phyloP scores from a whole-genome alignment of 179 eudicot species.

The Camellia oleifera region DNA sequence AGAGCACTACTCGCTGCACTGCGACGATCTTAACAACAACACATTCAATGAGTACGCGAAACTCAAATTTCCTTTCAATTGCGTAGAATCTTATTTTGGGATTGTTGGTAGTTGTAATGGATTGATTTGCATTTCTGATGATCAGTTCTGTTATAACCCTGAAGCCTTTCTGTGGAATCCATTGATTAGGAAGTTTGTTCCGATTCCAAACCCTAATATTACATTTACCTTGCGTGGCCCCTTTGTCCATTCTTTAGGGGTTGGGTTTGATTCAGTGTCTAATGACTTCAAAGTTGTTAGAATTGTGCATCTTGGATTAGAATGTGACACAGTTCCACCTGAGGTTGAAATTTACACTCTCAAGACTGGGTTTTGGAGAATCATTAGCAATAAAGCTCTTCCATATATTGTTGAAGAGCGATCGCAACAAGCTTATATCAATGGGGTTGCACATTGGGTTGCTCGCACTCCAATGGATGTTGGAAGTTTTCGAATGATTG shows the following conservation, averaged over 20 bases:
- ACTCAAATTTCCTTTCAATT: not conserved
- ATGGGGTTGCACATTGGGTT: slow-evolving; percentile 2
- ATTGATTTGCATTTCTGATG: not conserved
- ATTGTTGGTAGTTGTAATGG: not conserved
- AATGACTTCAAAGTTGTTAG: not conserved
- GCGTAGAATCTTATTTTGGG: not conserved
- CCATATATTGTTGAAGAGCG: not conserved
- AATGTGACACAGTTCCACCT: not conserved
- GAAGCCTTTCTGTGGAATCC: not conserved
- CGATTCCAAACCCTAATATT: not conserved
- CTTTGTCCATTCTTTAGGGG: not conserved
- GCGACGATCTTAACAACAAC: not conserved
- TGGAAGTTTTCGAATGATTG: not conserved
- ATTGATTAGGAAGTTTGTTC: not conserved
- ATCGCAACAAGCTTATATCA: not conserved
- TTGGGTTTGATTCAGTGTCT: not conserved
- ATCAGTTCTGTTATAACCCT: not conserved
- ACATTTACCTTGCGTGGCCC: not conserved
- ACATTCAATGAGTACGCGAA: not conserved
- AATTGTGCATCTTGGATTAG: not conserved
- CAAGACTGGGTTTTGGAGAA: not conserved
- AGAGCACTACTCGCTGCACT: not conserved
- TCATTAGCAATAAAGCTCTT: not conserved
- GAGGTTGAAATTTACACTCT: slow-evolving; percentile 6
- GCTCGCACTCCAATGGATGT: not conserved